Conservation (phyloP, 345 rosid genomes). For the Hibiscus trionum region DNA sequence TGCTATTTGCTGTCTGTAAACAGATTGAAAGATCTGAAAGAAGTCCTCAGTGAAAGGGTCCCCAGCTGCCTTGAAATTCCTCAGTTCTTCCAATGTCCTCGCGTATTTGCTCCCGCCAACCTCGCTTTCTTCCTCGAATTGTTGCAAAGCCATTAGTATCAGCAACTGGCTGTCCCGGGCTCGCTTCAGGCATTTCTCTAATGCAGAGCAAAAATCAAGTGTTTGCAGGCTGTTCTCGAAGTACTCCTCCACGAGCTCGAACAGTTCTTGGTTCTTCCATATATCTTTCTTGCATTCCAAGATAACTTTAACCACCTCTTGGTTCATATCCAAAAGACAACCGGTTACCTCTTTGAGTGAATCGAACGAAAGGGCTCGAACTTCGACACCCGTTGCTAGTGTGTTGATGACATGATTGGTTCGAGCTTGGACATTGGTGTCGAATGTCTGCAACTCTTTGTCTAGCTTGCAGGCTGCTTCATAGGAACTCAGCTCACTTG, state of each 20-base stretch:
- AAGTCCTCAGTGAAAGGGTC: conserved; percentile 83
- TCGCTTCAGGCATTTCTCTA: conserved; percentile 73
- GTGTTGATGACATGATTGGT: conserved; percentile 71
- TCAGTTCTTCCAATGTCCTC: conserved; percentile 72
- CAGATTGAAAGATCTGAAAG: conserved; percentile 68
- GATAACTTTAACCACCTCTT: conserved; percentile 78
- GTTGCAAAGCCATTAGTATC: conserved; percentile 65
- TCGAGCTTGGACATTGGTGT: conserved; percentile 58
- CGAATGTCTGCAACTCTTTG: conserved; percentile 54
- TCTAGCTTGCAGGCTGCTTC: conserved; percentile 73
- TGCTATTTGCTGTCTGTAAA: conserved; percentile 51
- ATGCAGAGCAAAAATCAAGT: conserved; percentile 72
- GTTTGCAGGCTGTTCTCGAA: conserved; percentile 90
- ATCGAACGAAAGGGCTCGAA: conserved; percentile 74
- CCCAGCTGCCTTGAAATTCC: conserved; percentile 69
- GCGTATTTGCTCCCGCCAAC: conserved; percentile 31
- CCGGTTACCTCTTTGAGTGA: conserved; percentile 71
- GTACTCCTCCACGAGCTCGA: conserved; percentile 87
- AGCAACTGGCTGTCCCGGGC: conserved; percentile 78
- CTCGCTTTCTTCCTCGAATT: conserved; percentile 69
- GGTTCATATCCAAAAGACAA: conserved; percentile 88
- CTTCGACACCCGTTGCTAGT: conserved; percentile 76
- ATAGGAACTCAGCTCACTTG: conserved; percentile 60
- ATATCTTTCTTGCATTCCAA: conserved; percentile 85
- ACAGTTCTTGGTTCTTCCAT: conserved; percentile 79